Conservation (phyloP, 176 grass and related monocot genomes). For the Ensete ventricosum region DNA sequence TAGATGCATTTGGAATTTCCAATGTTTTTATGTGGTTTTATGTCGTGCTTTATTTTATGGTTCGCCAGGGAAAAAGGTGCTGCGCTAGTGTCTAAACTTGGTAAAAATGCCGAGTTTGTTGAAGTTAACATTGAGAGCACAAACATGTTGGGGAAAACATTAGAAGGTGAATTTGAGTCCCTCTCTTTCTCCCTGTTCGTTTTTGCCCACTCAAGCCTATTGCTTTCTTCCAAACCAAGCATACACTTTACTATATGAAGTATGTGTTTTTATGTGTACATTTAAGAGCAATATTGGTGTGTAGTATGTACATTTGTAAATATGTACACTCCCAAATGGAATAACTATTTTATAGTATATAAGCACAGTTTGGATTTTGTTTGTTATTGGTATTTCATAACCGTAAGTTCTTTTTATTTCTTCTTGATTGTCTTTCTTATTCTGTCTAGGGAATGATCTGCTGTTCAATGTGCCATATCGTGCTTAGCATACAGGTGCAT, state of each 20-base stretch:
- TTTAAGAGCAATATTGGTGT: too few species aligned
- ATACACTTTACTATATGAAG: too few species aligned
- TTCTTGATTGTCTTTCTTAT: background rate
- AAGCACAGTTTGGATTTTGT: background rate
- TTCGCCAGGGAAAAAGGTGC: conserved; percentile 61
- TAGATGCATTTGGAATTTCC: background rate
- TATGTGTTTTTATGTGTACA: too few species aligned
- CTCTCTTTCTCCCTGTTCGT: background rate
- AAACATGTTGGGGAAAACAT: conserved; percentile 40
- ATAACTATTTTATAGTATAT: background rate
- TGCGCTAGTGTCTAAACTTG: conserved; percentile 53
- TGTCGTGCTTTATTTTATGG: background rate
- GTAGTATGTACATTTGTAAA: too few species aligned
- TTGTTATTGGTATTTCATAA: background rate
- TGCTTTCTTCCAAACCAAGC: background rate
- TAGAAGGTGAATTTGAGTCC: conserved; percentile 36
- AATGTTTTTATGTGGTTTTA: background rate
- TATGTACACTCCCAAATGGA: too few species aligned
- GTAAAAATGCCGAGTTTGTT: conserved; percentile 51
- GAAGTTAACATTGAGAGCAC: conserved; percentile 47
- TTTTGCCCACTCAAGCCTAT: background rate
- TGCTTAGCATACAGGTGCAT: background rate
- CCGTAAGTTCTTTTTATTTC: background rate
- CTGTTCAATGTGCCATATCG: background rate
- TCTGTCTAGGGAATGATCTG: background rate